These are phyloP conservation scores for Rhodotorula babjevae DNA, from an alignment of 768 basidiomycete species.

Conservation along the genomic window DNA sequence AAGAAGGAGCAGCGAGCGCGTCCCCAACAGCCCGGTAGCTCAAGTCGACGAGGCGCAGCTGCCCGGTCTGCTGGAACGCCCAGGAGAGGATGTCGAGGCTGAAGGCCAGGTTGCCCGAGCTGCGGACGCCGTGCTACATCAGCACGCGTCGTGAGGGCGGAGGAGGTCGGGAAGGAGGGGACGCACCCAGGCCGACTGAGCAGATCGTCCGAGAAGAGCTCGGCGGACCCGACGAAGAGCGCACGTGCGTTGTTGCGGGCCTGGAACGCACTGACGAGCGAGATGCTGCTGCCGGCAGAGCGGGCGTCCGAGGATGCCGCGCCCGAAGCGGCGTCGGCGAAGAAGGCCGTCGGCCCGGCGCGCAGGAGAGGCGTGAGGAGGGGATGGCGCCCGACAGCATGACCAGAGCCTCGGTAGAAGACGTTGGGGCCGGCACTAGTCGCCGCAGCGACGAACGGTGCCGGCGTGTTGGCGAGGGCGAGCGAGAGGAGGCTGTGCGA, in stretches of 20 bases:
- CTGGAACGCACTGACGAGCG: conserved; percentile 85
- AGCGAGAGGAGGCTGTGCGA: conserved; percentile 36
- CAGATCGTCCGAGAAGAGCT: conserved; percentile 67
- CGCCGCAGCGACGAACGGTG: conserved; percentile 33
- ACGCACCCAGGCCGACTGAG: conserved; percentile 50
- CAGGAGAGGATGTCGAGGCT: conserved; percentile 71
- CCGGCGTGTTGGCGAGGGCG: conserved; percentile 50
- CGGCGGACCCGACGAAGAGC: conserved; percentile 74
- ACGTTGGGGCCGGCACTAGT: conserved; percentile 26
- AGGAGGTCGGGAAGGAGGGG: conserved; percentile 44
- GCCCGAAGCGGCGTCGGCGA: conserved; percentile 51
- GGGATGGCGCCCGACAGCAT: conserved; percentile 35
- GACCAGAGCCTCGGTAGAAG: conserved; percentile 36
- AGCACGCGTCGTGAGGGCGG: conserved; percentile 59
- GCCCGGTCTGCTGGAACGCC: conserved; percentile 82
- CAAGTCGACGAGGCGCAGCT: conserved; percentile 69
- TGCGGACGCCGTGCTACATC: conserved; percentile 52
- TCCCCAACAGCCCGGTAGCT: conserved; percentile 48
- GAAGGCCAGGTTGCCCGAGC: conserved; percentile 70
- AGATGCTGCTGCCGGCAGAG: conserved; percentile 73
- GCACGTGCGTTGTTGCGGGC: conserved; percentile 69
- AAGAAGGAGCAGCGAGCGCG: conserved; percentile 44
- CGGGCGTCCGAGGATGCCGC: conserved; percentile 60
- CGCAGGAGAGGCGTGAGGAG: conserved; percentile 75
- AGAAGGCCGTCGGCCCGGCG: conserved; percentile 55